Base-by-base conservation (phyloP, 208 protist species). In the Trypanosomatidae sp. region DNA sequence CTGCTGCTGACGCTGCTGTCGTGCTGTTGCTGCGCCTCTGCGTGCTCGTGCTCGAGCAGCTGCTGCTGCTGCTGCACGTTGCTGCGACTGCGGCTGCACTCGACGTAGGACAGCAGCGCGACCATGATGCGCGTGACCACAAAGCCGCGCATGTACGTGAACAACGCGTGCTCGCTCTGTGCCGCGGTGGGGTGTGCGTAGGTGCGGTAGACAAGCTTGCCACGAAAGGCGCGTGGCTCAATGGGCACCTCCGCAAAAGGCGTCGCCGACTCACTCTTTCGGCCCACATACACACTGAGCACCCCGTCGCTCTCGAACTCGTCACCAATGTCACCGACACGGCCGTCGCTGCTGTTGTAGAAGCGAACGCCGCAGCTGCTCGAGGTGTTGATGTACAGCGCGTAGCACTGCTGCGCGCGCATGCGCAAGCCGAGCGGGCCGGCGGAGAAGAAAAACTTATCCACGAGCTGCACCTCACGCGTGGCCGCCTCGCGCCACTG, bases 331-430 rank as follows among this genome's bases (percentile, higher is more conserved):
- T 75, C 61, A 6, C 76, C 73, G 8, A 82, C 56, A 48, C 71
- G 65, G 10, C 86, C 79, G 52, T 89, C 79, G 43, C 63, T 88
- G 61, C 65, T 83, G 66, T 87, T 88, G 61, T 81, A 93, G 60
- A 90, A 93, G 13, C 79, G 69, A 21, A 94, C 73, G 4, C 80
- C 80, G 33, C 78, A 89, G 50, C 72, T 88, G 21, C 74, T 84
- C 7, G 81, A 69, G 0, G 81, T 94, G 62, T 91, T 90, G 43
- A 94, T 71, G 57, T 77, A 94, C 24, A 94, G 56, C 19, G 86
- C 61, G 58, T 91, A 94, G n/a, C 70, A 37, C 16, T 72, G 70
- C 43, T 80, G 66, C 19, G 81, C 81, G 7, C 64, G 58, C 64
- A 94, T 79, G 37, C 65, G 66, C 27, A 90, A 45, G 51, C 67